A percentile compares a stretch with the other conserved stretches of the same genome.
Conservation (phyloP, 129 eudicot species). For the Mikania micrantha region DNA sequence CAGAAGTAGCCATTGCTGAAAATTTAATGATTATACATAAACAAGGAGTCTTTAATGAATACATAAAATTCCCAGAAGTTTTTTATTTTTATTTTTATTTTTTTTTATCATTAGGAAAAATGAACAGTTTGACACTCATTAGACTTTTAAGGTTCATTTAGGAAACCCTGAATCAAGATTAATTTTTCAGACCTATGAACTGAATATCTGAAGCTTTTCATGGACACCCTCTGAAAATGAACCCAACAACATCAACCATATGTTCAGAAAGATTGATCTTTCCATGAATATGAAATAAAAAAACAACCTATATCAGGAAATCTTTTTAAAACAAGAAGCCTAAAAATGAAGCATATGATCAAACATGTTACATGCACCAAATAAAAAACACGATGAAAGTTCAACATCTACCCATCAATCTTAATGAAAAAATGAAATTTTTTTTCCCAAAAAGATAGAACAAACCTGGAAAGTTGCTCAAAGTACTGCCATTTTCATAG, state of each 20-base stretch:
- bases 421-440: slow-evolving; percentile 5
- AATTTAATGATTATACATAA: not conserved
- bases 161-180: slow-evolving; percentile 16
- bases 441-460: slow-evolving; percentile 18
- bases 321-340: slow-evolving; percentile 3
- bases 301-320: not conserved
- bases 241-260: slow-evolving; percentile 2
- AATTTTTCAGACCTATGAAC: not conserved
- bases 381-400: not conserved
- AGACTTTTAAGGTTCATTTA: not conserved
- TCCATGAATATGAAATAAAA: not conserved
- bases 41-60: slow-evolving; percentile 12
- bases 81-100: not conserved
- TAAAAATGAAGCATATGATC: slow-evolving; percentile 14
- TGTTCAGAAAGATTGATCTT: not conserved
- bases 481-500: slow-evolving; percentile 33
- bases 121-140: not conserved
- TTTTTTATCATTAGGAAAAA: not conserved
- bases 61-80: slow-evolving; percentile 5
- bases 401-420: not conserved
- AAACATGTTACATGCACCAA: slow-evolving; percentile 4
- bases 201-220: not conserved
- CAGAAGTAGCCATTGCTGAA: not conserved
- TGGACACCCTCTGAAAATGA: not conserved
- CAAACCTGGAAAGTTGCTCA: slow-evolving; percentile 36